Evolutionary conservation across 2,329 filamentous ascomycete species (phyloP).

Genomic region (Nigrospora oryzae): DNA sequence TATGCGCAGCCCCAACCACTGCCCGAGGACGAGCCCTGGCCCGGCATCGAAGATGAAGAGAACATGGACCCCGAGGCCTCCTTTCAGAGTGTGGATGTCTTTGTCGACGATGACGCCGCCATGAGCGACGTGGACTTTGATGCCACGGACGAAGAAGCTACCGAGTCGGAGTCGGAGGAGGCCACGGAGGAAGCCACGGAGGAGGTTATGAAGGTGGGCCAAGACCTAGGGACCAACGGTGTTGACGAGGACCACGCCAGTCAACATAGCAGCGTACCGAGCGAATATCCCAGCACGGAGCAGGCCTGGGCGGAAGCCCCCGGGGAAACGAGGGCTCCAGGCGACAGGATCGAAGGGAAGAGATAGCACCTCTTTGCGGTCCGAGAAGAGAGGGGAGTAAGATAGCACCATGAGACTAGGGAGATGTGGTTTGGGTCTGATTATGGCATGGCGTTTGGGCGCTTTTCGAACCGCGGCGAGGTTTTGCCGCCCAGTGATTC

Average conservation of each 20-base stretch:
- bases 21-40: conserved; percentile 49
- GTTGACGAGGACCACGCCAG: conserved; percentile 15
- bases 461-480: background rate
- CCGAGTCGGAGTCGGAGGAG: conserved; percentile 5
- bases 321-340: conserved; percentile 6
- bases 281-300: conserved; percentile 47
- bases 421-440: background rate
- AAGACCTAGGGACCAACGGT: too few relatives aligned
- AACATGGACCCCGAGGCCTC: conserved; percentile 34
- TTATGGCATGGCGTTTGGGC: conserved; percentile 2
- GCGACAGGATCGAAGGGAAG: conserved; percentile 3
- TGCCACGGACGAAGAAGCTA: conserved; percentile 8
- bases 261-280: conserved; percentile 40
- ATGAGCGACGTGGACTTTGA: conserved; percentile 11
- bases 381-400: background rate
- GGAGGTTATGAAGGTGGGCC: conserved; percentile 1
- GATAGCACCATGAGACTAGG: background rate
- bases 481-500: too few relatives aligned
- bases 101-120: conserved; percentile 8
- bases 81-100: conserved; percentile 4
- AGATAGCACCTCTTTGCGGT: background rate
- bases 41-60: conserved; percentile 48
- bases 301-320: conserved; percentile 22
- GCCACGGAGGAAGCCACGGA: background rate
- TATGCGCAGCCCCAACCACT: conserved; percentile 12